phyloP scores from a whole-genome alignment of 257 asterid genomes.

The Nyctanthes arbortristis region DNA sequence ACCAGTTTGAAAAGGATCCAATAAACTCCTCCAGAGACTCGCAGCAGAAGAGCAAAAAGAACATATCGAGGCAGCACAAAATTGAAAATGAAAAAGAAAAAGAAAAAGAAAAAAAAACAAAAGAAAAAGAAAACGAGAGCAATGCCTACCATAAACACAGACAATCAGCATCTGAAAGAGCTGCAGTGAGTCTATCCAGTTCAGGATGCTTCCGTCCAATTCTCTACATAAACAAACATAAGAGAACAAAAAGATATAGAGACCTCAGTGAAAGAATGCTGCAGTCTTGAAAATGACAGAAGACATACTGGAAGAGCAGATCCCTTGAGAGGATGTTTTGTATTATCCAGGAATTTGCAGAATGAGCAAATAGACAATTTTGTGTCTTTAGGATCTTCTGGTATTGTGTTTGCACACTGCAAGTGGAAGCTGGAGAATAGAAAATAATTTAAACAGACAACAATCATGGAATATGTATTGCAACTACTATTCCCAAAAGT shows the following conservation, averaged over 20 bases:
- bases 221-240: constrained; percentile 46
- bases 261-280: constrained; percentile 8
- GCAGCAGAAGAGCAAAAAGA: no score
- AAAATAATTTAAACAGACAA: constrained; percentile 22
- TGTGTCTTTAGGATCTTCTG: constrained; percentile 34
- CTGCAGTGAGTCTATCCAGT: constrained; percentile 50
- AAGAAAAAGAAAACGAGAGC: constrained; percentile 16
- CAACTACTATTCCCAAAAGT: constrained; percentile 10
- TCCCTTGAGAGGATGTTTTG: constrained; percentile 51
- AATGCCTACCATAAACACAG: constrained; percentile 66
- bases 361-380: constrained; percentile 47
- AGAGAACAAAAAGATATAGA: constrained; percentile 29
- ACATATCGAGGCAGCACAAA: no score
- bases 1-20: no score
- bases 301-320: constrained; percentile 55
- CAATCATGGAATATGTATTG: constrained; percentile 7
- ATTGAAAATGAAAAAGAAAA: no score
- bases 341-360: constrained; percentile 55
- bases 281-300: constrained; percentile 14
- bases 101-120: not conserved
- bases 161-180: constrained; percentile 60
- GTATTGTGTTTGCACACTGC: constrained; percentile 45
- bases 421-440: constrained; percentile 60
- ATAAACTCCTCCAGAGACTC: no score
- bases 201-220: constrained; percentile 54